Evolutionary conservation across 768 basidiomycete genomes (phyloP).

Genomic region (Mycena haematopus): DNA sequence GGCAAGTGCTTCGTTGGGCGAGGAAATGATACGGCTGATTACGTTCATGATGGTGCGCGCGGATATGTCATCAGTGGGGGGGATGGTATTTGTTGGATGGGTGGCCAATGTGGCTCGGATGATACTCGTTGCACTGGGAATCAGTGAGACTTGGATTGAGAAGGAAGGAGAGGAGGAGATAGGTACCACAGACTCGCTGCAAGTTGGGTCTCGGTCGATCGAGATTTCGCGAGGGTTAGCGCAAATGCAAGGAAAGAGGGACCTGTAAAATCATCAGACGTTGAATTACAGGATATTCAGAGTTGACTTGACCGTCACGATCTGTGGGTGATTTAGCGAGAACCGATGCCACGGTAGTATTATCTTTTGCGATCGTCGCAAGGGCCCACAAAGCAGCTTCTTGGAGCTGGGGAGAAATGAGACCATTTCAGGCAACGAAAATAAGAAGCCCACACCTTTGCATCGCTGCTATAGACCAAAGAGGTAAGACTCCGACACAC

Average conservation of each 20-base stretch:
- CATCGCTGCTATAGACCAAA: conserved; percentile 57
- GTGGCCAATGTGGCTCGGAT: conserved; percentile 54
- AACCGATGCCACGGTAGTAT: conserved; percentile 53
- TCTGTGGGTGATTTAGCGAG: conserved; percentile 53
- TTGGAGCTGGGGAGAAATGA: conserved; percentile 51
- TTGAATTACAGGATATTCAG: background rate
- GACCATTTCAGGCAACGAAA: background rate
- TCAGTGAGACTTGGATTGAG: background rate
- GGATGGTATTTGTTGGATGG: conserved; percentile 28
- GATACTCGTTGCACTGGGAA: conserved; percentile 63
- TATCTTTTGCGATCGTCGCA: conserved; percentile 72
- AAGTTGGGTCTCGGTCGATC: conserved; percentile 66
- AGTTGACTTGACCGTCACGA: conserved; percentile 38
- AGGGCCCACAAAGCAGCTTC: conserved; percentile 71
- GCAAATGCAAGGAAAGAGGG: conserved; percentile 50
- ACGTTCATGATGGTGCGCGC: conserved; percentile 73
- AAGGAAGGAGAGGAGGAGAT: background rate
- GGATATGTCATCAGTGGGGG: conserved; percentile 48
- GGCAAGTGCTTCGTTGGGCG: conserved; percentile 46
- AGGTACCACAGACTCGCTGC: conserved; percentile 72
- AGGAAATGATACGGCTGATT: conserved; percentile 63
- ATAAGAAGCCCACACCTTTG: conserved; percentile 49
- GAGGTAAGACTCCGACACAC: conserved; percentile 56
- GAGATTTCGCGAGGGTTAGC: conserved; percentile 62
- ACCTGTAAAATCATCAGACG: conserved; percentile 28